phyloP scores from a whole-genome alignment of 352 stramenopile genomes.

The Phytopythium ostracodes region DNA sequence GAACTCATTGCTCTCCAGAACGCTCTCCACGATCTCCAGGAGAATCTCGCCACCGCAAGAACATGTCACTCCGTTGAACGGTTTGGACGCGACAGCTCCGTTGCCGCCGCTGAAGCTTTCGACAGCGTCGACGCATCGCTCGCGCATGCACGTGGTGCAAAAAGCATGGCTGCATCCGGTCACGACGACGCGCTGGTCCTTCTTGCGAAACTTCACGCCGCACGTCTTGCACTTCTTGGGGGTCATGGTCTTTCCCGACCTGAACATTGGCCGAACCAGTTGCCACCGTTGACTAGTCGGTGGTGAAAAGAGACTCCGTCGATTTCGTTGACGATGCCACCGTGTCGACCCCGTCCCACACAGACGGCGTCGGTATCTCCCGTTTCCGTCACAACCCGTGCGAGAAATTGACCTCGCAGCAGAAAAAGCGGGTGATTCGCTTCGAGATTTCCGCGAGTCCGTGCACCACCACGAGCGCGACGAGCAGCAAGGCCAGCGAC shows the following conservation, averaged over 20 bases:
- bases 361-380: neutral
- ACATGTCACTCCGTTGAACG: slow-evolving; percentile 3
- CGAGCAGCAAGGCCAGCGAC: slow-evolving; percentile 22
- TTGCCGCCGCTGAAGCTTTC: neutral
- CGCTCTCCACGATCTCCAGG: slow-evolving; percentile 17
- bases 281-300: no score
- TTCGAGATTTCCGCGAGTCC: slow-evolving; percentile 35
- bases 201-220: neutral
- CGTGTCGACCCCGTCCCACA: slow-evolving; percentile 4
- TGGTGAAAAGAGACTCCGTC: neutral
- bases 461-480: slow-evolving; percentile 35
- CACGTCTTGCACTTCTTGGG: neutral
- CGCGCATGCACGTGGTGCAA: neutral
- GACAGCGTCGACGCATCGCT: neutral
- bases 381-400: slow-evolving; percentile 5
- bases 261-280: neutral
- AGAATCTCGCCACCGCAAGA: slow-evolving; percentile 22
- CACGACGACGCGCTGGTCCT: neutral
- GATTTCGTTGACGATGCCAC: neutral
- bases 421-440: slow-evolving; percentile 52
- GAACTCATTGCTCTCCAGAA: slow-evolving; percentile 16
- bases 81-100: neutral
- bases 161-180: neutral
- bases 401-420: slow-evolving; percentile 21
- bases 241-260: neutral